Evolutionary conservation across 139 green algal species (phyloP), one percentile per base, ranked within the genome.

Genomic region (Chlorella sp.): DNA sequence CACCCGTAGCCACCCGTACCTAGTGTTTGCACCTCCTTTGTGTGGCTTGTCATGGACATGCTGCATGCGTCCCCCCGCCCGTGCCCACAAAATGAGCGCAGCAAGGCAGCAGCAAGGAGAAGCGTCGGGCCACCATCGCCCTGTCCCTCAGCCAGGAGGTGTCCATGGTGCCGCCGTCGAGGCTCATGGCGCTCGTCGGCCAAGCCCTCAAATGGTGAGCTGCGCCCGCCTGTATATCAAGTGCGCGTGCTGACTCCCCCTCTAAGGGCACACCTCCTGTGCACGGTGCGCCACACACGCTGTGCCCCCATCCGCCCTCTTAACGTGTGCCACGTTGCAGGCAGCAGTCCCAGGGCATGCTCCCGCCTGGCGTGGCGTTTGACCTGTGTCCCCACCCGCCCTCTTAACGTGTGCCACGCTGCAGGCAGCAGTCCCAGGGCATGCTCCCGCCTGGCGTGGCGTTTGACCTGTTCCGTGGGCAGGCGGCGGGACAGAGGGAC

Each of bases 101-200:
- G 69, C 67, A 50, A 27, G 82, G 77, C 64, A 88, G 78, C 49
- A 85, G 88, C 36, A 92, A 91, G 73, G 91, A 98, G 49, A 96
- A 97, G 84, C 82, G 92, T 51, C 78, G 94, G 2, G 90, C 87
- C 31, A 75, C 90, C 33, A 80, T 98, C 17, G 91, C 91, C 0
- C 79, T 94, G 33, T 69, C 82, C 0, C 69, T 98, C 23, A 87
- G 79, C 22, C 82, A 92, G 62, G 95, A 98, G 83, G 95, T 97
- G 14, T 78, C 80, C 35, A 89, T 93, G 65, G 94, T 97, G 67
- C 95, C 95, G 10, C 89, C 95, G 6, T 92, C 85, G 14, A 81
- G 95, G 2, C 86, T 99, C 34, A 96, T 99, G 93, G 88, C 92
- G 3, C 83, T 99, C 42, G 87, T 99, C 27, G 95, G 95, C 1